These are phyloP conservation scores for Neolentinus lepideus DNA, from an alignment of 1,284 basidiomycete species.

Conservation along the genomic window DNA sequence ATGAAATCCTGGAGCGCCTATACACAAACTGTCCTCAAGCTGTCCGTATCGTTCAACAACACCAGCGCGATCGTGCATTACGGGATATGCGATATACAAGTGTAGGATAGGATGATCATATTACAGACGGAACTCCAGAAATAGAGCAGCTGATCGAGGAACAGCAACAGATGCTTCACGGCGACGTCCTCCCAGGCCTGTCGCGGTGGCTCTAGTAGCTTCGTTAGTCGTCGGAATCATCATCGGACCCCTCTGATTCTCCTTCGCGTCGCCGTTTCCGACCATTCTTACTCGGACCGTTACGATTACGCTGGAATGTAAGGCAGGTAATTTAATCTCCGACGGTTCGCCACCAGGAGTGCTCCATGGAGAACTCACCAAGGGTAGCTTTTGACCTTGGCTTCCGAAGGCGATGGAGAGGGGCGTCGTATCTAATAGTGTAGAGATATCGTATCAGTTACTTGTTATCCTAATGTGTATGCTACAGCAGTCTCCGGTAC, in stretches of 20 bases:
- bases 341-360: background rate
- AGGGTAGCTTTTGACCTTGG: constrained; percentile 86
- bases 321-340: constrained; percentile 10
- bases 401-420: constrained; percentile 87
- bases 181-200: background rate
- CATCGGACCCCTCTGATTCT: constrained; percentile 37
- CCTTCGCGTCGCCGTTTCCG: constrained; percentile 36
- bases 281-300: constrained; percentile 46
- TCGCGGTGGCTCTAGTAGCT: constrained; percentile 6
- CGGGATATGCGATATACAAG: background rate
- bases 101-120: background rate
- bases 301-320: constrained; percentile 55
- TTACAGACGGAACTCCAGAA: background rate
- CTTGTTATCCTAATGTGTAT: background rate
- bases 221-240: constrained; percentile 38
- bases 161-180: background rate
- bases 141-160: background rate
- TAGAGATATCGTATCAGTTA: constrained; percentile 3
- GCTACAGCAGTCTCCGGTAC: background rate
- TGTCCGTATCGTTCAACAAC: constrained; percentile 31
- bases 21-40: constrained; percentile 43
- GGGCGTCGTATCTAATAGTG: constrained; percentile 67
- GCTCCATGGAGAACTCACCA: constrained; percentile 40
- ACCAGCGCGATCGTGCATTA: constrained; percentile 10
- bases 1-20: constrained; percentile 33